A percentile compares a stretch with the other conserved stretches of the same genome.
Evolutionary conservation across 2,329 filamentous ascomycete species (phyloP).

Genomic region (Rhinocladiella mackenziei): DNA sequence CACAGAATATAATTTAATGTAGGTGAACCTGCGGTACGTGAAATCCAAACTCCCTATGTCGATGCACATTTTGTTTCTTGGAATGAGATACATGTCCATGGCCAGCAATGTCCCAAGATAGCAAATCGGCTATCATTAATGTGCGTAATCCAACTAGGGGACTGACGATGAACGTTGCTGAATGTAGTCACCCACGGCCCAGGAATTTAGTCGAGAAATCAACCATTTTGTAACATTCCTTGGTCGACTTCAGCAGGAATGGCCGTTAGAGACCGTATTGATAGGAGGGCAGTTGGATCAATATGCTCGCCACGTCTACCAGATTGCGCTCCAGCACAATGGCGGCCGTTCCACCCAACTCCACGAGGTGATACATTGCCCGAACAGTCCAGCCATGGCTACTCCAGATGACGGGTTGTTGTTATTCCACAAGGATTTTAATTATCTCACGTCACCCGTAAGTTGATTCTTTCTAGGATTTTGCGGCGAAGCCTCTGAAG

Average conservation of each 20-base stretch:
- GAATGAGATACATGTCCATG: background rate
- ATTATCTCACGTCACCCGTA: too few relatives aligned
- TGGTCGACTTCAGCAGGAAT: background rate
- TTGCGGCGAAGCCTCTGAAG: too few relatives aligned
- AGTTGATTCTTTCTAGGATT: too few relatives aligned
- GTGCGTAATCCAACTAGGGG: background rate
- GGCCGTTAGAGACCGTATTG: background rate
- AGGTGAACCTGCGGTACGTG: too few relatives aligned
- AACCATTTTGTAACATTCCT: too few relatives aligned
- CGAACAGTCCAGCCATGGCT: background rate
- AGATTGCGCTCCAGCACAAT: background rate
- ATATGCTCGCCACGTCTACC: background rate
- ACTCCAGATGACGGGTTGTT: background rate
- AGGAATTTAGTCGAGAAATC: too few relatives aligned
- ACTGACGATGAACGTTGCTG: background rate
- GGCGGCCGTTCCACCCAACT: background rate
- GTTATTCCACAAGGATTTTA: too few relatives aligned
- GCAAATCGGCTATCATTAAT: background rate
- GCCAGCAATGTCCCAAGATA: background rate
- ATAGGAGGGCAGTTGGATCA: background rate
- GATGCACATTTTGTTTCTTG: background rate
- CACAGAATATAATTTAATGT: too few relatives aligned
- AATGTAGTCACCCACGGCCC: background rate
- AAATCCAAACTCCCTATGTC: background rate
- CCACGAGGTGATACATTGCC: background rate